phyloP scores from a whole-genome alignment of 176 grass and related monocot species.

The Pontederia crassipes region DNA sequence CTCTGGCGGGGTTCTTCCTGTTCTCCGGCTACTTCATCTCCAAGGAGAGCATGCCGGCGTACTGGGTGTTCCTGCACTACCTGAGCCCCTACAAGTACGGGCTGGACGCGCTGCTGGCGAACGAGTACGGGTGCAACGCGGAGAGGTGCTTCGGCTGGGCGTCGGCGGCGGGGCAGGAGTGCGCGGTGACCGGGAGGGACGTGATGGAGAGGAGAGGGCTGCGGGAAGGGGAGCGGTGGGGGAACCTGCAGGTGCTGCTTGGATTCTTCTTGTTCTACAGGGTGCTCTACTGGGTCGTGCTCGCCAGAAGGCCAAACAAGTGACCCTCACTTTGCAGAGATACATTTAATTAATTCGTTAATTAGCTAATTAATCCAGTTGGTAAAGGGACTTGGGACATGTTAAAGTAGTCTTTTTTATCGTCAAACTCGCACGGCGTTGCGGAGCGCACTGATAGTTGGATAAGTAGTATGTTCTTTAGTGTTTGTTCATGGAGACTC shows the following conservation, averaged over 20 bases:
- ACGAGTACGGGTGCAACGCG: slow-evolving; percentile 70
- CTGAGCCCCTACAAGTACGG: slow-evolving; percentile 87
- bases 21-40: slow-evolving; percentile 96
- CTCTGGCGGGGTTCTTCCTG: slow-evolving; percentile 82
- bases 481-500: no score
- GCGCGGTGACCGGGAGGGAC: slow-evolving; percentile 52
- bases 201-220: slow-evolving; percentile 42
- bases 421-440: no score
- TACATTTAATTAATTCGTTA: no score
- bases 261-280: slow-evolving; percentile 93
- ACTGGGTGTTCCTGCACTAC: slow-evolving; percentile 96
- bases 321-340: background rate
- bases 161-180: slow-evolving; percentile 23
- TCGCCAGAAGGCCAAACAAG: slow-evolving; percentile 56
- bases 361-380: no score
- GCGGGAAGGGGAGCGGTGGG: slow-evolving; percentile 57
- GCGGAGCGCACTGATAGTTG: no score
- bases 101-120: slow-evolving; percentile 76
- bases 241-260: slow-evolving; percentile 63
- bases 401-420: no score
- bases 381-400: no score
- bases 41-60: slow-evolving; percentile 67
- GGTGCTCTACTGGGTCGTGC: slow-evolving; percentile 86
- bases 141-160: slow-evolving; percentile 45
- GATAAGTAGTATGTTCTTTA: no score